phyloP scores from a whole-genome alignment of 495 filamentous ascomycete genomes.

The Cetradonia linearis region DNA sequence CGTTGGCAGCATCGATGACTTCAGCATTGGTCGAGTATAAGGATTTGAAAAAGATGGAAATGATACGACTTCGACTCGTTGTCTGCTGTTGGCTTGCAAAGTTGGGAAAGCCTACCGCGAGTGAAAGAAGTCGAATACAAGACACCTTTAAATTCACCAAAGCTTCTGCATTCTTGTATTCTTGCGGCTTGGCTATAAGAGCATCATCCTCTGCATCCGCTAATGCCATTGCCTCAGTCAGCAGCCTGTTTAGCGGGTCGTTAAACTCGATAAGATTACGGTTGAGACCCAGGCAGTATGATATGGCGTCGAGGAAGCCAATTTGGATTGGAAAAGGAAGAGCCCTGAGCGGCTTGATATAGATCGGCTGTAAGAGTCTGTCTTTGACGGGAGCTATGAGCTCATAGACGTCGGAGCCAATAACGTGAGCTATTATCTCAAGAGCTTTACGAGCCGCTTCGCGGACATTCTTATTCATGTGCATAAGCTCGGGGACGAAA shows the following conservation, averaged over 20 bases:
- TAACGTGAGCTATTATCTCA: conserved; percentile 63
- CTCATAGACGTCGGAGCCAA: conserved; percentile 70
- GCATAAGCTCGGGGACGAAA: conserved; percentile 76
- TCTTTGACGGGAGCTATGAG: conserved; percentile 82
- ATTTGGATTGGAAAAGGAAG: conserved; percentile 89
- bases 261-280: conserved; percentile 82
- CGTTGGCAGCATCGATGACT: conserved; percentile 89
- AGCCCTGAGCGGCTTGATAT: conserved; percentile 85
- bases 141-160: conserved; percentile 89
- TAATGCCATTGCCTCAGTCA: conserved; percentile 84
- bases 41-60: conserved; percentile 94
- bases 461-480: conserved; percentile 90
- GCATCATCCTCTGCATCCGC: conserved; percentile 90
- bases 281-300: conserved; percentile 79
- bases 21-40: conserved; percentile 84
- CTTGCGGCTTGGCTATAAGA: conserved; percentile 69
- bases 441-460: conserved; percentile 73
- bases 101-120: conserved; percentile 83
- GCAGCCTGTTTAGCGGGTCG: conserved; percentile 74
- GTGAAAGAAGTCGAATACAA: conserved; percentile 84
- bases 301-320: conserved; percentile 94
- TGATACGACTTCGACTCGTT: conserved; percentile 70
- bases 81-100: conserved; percentile 62
- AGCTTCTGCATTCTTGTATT: conserved; percentile 81
- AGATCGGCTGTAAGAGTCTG: conserved; percentile 73